Conservation (phyloP, 441 rosid species). For the Manihot esculenta region DNA sequence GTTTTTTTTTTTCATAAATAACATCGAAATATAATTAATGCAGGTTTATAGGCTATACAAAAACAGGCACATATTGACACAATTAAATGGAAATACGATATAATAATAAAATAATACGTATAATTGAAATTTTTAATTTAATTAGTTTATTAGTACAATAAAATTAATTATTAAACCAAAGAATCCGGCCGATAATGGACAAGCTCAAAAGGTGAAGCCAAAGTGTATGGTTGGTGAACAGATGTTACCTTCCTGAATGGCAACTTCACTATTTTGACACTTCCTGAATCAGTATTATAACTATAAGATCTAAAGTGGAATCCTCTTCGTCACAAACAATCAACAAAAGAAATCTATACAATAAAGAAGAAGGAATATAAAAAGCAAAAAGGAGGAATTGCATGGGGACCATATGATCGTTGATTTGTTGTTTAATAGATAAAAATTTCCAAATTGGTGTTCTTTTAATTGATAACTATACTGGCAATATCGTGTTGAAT, state of each 20-base stretch:
- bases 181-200: background rate
- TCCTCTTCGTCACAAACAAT: background rate
- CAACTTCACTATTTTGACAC: background rate
- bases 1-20: no score
- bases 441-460: background rate
- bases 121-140: no score
- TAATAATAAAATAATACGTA: no score
- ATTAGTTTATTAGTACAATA: no score
- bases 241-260: background rate
- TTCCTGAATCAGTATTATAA: constrained; percentile 9
- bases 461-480: background rate
- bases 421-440: no score
- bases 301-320: background rate
- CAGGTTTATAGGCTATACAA: no score
- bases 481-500: background rate
- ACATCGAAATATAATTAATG: no score
- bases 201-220: background rate
- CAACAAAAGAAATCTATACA: background rate
- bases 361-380: background rate
- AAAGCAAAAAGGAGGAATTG: background rate
- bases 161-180: background rate
- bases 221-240: background rate
- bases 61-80: no score
- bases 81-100: no score
- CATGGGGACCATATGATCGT: background rate